A percentile compares a stretch with the other conserved stretches of the same genome.
Conservation (phyloP, 352 stramenopile species). For the Thraustochytrium striatum region DNA sequence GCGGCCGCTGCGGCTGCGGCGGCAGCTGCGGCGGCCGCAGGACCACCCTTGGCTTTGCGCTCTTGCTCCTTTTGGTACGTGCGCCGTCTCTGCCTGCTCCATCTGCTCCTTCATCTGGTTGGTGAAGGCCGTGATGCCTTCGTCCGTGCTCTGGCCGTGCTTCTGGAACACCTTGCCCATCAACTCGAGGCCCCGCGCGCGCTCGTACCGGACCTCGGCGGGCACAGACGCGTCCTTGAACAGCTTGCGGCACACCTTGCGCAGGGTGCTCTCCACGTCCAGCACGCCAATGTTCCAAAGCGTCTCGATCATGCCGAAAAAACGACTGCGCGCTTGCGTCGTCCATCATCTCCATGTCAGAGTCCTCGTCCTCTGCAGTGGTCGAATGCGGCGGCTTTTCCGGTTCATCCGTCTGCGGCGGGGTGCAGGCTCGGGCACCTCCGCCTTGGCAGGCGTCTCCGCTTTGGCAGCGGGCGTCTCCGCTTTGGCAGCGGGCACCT, state of each 20-base stretch:
- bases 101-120: constrained; percentile 47
- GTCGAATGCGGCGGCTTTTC: neutral
- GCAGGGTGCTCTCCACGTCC: constrained; percentile 54
- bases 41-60: neutral
- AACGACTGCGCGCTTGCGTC: constrained; percentile 50
- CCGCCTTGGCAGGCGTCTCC: neutral
- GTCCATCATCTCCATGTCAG: constrained; percentile 12
- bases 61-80: constrained; percentile 30
- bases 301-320: constrained; percentile 51
- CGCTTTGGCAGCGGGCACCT: neutral
- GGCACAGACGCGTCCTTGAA: constrained; percentile 51
- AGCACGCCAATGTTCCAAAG: constrained; percentile 54
- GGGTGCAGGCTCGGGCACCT: neutral
- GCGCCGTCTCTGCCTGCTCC: constrained; percentile 8
- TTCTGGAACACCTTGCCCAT: constrained; percentile 50
- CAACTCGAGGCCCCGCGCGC: constrained; percentile 48
- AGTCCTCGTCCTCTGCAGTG: neutral
- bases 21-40: neutral
- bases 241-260: constrained; percentile 52
- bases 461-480: neutral
- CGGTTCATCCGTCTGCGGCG: neutral
- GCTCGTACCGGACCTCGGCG: constrained; percentile 25
- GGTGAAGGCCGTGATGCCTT: constrained; percentile 23
- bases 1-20: constrained; percentile 1
- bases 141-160: constrained; percentile 1